Percentiles rank a stretch among this genome's conserved stretches.
Evolutionary conservation across 2,329 filamentous ascomycete species (phyloP).

Genomic region (Neoarthrinium moseri): DNA sequence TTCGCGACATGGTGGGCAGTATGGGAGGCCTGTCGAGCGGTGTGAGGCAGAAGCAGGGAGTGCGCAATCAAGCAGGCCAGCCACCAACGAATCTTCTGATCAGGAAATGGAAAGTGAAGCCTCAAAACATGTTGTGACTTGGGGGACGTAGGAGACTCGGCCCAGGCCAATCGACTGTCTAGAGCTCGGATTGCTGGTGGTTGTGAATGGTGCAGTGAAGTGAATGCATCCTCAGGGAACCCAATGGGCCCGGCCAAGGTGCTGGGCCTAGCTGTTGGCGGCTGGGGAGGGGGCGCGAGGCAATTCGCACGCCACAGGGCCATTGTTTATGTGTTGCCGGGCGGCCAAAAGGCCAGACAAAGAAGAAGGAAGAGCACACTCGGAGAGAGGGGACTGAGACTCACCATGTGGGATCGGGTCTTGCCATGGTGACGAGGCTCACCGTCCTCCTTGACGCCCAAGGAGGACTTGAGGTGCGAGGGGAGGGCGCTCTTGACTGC

Average conservation of each 20-base stretch:
- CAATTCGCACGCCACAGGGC: not conserved
- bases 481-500: constrained; percentile 74
- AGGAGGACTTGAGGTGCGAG: constrained; percentile 71
- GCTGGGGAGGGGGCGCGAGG: not conserved
- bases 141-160: no score
- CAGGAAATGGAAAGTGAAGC: not conserved
- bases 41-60: not conserved
- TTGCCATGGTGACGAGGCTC: constrained; percentile 76
- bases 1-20: constrained; percentile 4
- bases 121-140: no score
- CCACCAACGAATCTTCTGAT: not conserved
- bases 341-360: not conserved
- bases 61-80: not conserved
- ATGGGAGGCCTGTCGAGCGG: not conserved
- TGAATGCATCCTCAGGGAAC: no score
- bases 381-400: no score
- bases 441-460: constrained; percentile 26
- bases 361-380: no score
- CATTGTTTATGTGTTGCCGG: no score
- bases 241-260: no score
- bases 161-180: no score
- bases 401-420: constrained; percentile 82
- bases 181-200: no score
- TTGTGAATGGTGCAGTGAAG: no score
- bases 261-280: no score